A percentile compares a stretch with the other conserved stretches of the same genome.
phyloP scores from a whole-genome alignment of 1,284 basidiomycete species.

The Cryptococcus sp. region DNA sequence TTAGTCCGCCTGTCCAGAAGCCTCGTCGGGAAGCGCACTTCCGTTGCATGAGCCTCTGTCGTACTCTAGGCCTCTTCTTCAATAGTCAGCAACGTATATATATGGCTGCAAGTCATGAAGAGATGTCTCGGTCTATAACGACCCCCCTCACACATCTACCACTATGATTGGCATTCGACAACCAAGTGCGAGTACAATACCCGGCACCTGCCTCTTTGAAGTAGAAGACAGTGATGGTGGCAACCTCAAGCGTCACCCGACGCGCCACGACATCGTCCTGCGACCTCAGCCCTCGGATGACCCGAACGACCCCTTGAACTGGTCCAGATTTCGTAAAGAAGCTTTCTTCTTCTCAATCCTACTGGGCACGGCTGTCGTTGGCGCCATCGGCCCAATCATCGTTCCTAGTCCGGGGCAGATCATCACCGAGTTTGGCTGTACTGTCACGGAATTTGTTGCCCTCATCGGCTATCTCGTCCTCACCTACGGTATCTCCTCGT shows the following conservation, averaged over 20 bases:
- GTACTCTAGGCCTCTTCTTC: too few species aligned
- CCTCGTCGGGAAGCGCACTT: too few species aligned
- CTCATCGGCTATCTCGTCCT: background rate
- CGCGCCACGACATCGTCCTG: background rate
- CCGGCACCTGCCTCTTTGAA: background rate
- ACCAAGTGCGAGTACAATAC: background rate
- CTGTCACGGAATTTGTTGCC: background rate
- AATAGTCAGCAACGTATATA: too few species aligned
- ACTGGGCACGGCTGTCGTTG: background rate
- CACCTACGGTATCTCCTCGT: background rate
- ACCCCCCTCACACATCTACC: too few species aligned
- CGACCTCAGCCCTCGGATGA: conserved; percentile 1
- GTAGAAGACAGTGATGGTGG: background rate
- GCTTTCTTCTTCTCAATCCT: background rate
- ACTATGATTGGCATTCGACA: too few species aligned
- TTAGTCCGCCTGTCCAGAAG: too few species aligned
- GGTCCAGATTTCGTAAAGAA: background rate
- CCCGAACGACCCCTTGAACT: background rate
- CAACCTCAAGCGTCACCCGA: background rate
- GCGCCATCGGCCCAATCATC: background rate
- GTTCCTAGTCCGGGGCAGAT: background rate
- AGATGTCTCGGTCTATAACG: too few species aligned
- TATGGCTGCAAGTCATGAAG: too few species aligned
- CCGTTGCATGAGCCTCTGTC: too few species aligned
- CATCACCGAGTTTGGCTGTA: background rate